Evolutionary conservation across 257 asterid species (phyloP).

Genomic region (Eustoma russellianum): DNA sequence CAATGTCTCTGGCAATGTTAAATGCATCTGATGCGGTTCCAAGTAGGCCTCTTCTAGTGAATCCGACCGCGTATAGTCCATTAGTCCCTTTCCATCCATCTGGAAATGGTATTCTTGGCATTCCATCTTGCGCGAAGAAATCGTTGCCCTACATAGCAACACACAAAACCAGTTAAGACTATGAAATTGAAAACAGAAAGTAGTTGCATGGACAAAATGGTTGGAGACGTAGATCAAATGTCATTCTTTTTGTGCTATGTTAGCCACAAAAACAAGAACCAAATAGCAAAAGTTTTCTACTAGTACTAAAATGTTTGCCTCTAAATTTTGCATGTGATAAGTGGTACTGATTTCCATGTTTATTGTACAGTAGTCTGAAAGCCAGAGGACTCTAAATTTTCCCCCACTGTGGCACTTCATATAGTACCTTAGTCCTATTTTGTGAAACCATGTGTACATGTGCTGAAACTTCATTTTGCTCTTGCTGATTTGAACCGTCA

Average conservation of each 20-base stretch:
- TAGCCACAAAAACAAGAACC: background rate
- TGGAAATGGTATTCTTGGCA: slow-evolving; percentile 75
- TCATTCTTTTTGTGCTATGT: background rate
- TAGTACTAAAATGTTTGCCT: background rate
- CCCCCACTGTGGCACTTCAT: background rate
- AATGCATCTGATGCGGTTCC: slow-evolving; percentile 72
- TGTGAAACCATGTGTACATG: slow-evolving; percentile 2
- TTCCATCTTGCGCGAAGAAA: slow-evolving; percentile 68
- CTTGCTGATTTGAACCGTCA: slow-evolving; percentile 2
- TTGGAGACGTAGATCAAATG: too few relatives aligned
- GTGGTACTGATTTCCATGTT: background rate
- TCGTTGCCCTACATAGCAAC: slow-evolving; percentile 38
- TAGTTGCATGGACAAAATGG: too few relatives aligned
- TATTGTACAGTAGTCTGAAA: background rate
- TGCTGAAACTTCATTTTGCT: slow-evolving; percentile 2
- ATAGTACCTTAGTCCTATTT: slow-evolving; percentile 5
- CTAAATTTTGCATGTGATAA: slow-evolving; percentile 12
- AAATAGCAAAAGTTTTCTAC: too few relatives aligned
- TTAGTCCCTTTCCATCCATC: slow-evolving; percentile 82
- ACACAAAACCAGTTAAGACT: background rate
- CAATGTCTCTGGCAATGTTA: slow-evolving; percentile 49
- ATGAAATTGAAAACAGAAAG: background rate
- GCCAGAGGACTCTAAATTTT: background rate
- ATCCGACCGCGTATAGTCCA: slow-evolving; percentile 80
- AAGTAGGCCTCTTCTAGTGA: slow-evolving; percentile 74